phyloP scores from a whole-genome alignment of 2,329 filamentous ascomycete species.

The Stachybotrys chartarum region DNA sequence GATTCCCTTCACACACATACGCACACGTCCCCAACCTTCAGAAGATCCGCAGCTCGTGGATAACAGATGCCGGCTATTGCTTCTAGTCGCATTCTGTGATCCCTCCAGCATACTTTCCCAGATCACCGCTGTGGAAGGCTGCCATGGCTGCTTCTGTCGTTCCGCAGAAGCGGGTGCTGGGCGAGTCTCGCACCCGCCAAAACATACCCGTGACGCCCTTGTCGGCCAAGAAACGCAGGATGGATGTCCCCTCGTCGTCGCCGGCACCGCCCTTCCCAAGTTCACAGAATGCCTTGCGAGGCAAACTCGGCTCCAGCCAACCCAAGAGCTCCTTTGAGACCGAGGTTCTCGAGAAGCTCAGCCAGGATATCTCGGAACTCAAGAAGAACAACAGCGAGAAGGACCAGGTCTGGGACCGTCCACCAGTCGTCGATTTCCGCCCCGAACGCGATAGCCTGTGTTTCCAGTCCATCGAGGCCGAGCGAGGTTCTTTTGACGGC shows the following conservation, averaged over 20 bases:
- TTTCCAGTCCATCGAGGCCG: conserved; percentile 93
- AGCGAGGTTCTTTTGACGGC: conserved; percentile 77
- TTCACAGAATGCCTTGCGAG: conserved; percentile 55
- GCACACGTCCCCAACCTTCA: neutral
- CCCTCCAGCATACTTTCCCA: too few relatives aligned
- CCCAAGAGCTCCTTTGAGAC: conserved; percentile 89
- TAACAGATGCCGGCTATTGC: neutral
- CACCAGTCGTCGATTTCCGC: conserved; percentile 43
- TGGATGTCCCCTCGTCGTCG: conserved; percentile 56
- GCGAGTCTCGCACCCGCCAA: conserved; percentile 57
- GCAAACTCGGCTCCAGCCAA: conserved; percentile 63
- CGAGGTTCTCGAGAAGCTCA: conserved; percentile 91
- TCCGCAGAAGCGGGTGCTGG: conserved; percentile 67
- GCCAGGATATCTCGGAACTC: conserved; percentile 80
- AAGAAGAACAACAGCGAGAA: conserved; percentile 85
- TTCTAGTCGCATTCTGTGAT: neutral
- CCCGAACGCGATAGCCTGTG: conserved; percentile 62
- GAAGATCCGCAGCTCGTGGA: neutral
- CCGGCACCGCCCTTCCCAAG: conserved; percentile 52
- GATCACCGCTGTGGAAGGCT: neutral
- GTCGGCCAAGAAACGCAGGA: conserved; percentile 73
- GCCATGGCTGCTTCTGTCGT: conserved; percentile 44
- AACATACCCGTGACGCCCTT: conserved; percentile 52
- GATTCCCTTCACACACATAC: neutral
- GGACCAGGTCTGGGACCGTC: conserved; percentile 82